phyloP scores from a whole-genome alignment of 108 stramenopile genomes.

The Parmales sp. region DNA sequence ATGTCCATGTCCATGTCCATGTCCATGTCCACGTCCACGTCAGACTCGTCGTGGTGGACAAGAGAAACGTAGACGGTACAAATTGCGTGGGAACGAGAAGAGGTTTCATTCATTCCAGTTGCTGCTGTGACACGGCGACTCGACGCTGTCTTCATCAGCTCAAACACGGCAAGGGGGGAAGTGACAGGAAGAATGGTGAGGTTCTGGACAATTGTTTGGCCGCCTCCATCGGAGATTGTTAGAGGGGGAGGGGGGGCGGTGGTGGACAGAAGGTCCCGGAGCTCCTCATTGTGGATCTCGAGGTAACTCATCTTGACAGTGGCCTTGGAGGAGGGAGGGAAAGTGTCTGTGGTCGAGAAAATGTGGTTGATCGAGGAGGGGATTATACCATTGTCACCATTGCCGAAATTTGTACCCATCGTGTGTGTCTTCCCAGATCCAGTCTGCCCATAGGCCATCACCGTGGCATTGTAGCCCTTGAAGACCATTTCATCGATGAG shows the following conservation, averaged over 20 bases:
- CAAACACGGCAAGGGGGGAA: slow-evolving; percentile 36
- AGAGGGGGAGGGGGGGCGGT: no score
- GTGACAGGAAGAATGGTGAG: slow-evolving; percentile 38
- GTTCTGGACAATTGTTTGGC: slow-evolving; percentile 59
- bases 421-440: slow-evolving; percentile 2
- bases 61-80: slow-evolving; percentile 67
- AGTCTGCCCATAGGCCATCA: slow-evolving; percentile 36
- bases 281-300: slow-evolving; percentile 59
- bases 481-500: no score
- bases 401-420: slow-evolving; percentile 14
- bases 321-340: background rate
- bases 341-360: background rate
- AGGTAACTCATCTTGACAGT: slow-evolving; percentile 51
- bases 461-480: slow-evolving; percentile 32
- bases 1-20: slow-evolving; percentile 81
- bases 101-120: slow-evolving; percentile 78
- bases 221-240: no score
- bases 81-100: slow-evolving; percentile 82
- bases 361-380: background rate
- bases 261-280: no score
- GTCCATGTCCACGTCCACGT: slow-evolving; percentile 42
- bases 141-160: slow-evolving; percentile 49
- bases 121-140: slow-evolving; percentile 54
- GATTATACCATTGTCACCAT: background rate
- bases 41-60: slow-evolving; percentile 17